These are phyloP conservation scores for Adansonia grandidieri DNA, from an alignment of 441 rosid genomes.

Conservation along the genomic window DNA sequence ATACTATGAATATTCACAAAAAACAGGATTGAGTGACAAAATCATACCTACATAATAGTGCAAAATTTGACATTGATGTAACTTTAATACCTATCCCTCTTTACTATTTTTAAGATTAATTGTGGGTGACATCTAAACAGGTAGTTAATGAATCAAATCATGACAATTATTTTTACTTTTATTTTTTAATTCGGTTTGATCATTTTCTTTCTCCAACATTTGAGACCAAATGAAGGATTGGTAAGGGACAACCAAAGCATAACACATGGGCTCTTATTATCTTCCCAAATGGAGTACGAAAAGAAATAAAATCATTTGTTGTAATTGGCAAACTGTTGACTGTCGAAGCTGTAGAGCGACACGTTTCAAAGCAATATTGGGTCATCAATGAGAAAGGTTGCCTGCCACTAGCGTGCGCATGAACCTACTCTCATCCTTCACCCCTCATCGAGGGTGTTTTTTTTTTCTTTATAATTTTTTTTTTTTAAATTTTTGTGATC, in stretches of 20 bases:
- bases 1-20: not conserved
- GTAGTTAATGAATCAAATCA: not conserved
- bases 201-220: not conserved
- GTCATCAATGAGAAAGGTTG: conserved; percentile 29
- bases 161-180: not conserved
- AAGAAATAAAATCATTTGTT: conserved; percentile 6
- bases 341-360: conserved; percentile 16
- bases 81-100: not conserved
- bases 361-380: conserved; percentile 25
- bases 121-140: not conserved
- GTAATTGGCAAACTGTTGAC: conserved; percentile 9
- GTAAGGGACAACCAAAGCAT: conserved; percentile 11
- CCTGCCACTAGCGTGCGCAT: conserved; percentile 42
- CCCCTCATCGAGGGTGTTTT: not conserved
- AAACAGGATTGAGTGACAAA: not conserved
- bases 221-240: not conserved
- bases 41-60: not conserved
- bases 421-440: conserved; percentile 24
- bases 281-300: not conserved
- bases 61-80: conserved; percentile 10
- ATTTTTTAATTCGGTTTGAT: not conserved
- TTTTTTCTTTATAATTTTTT: not conserved
- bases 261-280: not conserved
- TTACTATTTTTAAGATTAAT: conserved; percentile 8
- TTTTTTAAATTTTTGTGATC: too few relatives aligned